Conservation (phyloP, 352 stramenopile species). For the Globisporangium camurandrum region DNA sequence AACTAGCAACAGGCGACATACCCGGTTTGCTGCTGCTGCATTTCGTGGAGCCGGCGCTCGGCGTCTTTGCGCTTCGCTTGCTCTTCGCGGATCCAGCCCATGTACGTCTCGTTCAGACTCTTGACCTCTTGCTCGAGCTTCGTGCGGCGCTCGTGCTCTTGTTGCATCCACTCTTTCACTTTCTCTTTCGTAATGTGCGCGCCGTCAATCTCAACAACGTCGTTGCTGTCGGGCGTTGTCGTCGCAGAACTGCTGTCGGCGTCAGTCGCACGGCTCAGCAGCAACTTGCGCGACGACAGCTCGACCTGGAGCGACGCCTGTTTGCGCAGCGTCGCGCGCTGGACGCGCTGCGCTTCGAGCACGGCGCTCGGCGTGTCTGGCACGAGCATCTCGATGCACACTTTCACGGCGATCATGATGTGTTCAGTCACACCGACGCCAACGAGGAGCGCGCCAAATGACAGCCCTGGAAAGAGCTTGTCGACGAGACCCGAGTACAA, state of each 20-base stretch:
- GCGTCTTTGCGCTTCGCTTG: conserved; percentile 64
- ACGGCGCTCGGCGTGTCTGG: conserved; percentile 59
- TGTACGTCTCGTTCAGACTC: conserved; percentile 76
- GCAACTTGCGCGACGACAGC: conserved; percentile 43
- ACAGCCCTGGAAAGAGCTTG: conserved; percentile 56
- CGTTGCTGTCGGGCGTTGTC: too few relatives aligned
- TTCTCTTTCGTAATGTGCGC: conserved; percentile 31
- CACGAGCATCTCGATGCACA: conserved; percentile 76
- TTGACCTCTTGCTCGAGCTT: conserved; percentile 79
- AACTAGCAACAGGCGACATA: conserved; percentile 1
- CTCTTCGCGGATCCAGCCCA: conserved; percentile 79
- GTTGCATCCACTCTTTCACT: conserved; percentile 59
- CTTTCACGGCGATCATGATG: conserved; percentile 68
- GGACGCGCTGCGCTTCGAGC: conserved; percentile 56
- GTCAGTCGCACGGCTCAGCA: conserved; percentile 10
- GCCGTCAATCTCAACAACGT: conserved; percentile 15
- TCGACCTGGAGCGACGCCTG: conserved; percentile 69
- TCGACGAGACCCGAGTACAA: conserved; percentile 85
- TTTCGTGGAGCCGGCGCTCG: conserved; percentile 42
- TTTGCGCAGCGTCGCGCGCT: conserved; percentile 55
- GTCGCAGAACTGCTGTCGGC: conserved; percentile 3
- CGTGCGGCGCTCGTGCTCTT: conserved; percentile 58
- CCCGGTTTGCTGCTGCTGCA: conserved; percentile 33
- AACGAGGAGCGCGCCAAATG: conserved; percentile 48
- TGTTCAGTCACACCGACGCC: conserved; percentile 63